Evolutionary conservation across 1,284 basidiomycete genomes (phyloP).

Genomic region (Puccinia sorghi): DNA sequence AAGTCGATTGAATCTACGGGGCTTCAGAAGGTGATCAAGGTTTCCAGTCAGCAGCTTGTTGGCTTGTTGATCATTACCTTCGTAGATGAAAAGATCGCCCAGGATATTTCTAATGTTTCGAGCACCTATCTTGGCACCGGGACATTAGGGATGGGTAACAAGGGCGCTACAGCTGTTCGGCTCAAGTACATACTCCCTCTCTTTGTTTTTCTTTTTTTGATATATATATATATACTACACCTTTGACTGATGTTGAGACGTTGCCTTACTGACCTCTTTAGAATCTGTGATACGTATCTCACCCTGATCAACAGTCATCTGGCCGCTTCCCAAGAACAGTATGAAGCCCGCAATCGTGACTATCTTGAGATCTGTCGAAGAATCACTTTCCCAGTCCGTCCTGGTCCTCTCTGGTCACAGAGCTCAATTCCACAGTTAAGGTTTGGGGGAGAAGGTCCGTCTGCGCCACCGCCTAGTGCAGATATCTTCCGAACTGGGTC

Average conservation of each 20-base stretch:
- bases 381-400: constrained; percentile 22
- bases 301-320: constrained; percentile 42
- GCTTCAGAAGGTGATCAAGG: constrained; percentile 36
- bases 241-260: too few relatives aligned
- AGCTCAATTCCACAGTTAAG: constrained; percentile 15
- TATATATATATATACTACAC: too few relatives aligned
- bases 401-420: neutral
- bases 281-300: constrained; percentile 42
- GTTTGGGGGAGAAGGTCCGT: neutral
- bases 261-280: too few relatives aligned
- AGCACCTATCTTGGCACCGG: constrained; percentile 46
- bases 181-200: constrained; percentile 19
- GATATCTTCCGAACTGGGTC: constrained; percentile 41
- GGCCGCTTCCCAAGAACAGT: constrained; percentile 39
- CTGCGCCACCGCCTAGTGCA: constrained; percentile 14
- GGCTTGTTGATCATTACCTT: constrained; percentile 41
- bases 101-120: constrained; percentile 31
- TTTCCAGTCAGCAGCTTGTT: constrained; percentile 46
- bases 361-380: constrained; percentile 42
- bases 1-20: constrained; percentile 23
- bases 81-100: constrained; percentile 5
- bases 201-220: neutral
- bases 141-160: constrained; percentile 44
- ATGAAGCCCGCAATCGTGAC: constrained; percentile 37
- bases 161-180: constrained; percentile 39